These are phyloP conservation scores for Alternaria brassicae DNA, from an alignment of 2,329 filamentous ascomycete genomes.

Conservation along the genomic window DNA sequence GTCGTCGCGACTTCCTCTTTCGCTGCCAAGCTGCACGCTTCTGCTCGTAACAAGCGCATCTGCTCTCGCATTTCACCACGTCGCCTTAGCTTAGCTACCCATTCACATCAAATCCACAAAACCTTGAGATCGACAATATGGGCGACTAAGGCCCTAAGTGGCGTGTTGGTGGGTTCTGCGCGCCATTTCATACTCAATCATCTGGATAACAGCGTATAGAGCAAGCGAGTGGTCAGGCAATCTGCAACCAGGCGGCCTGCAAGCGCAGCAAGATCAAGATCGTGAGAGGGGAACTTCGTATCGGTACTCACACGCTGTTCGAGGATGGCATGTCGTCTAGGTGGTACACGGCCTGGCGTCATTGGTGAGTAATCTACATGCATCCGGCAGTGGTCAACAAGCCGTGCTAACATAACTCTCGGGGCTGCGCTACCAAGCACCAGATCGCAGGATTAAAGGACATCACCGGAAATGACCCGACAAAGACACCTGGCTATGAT, in stretches of 20 bases:
- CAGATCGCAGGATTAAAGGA: conserved; percentile 71
- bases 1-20: conserved; percentile 6
- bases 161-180: conserved; percentile 15
- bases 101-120: neutral
- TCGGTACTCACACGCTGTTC: conserved; percentile 69
- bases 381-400: neutral
- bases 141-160: conserved; percentile 22
- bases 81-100: no score
- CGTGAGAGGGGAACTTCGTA: conserved; percentile 76
- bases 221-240: conserved; percentile 13
- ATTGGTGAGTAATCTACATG: conserved; percentile 69
- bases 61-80: neutral
- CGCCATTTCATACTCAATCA: neutral
- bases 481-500: conserved; percentile 77
- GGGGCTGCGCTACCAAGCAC: conserved; percentile 85
- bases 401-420: conserved; percentile 45
- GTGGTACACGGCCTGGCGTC: conserved; percentile 72
- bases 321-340: conserved; percentile 62
- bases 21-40: neutral
- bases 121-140: neutral
- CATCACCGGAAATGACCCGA: conserved; percentile 62
- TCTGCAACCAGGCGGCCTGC: conserved; percentile 74
- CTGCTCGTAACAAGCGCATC: neutral
- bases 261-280: conserved; percentile 68
- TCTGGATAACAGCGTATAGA: conserved; percentile 7